phyloP scores from a whole-genome alignment of 2,329 filamentous ascomycete genomes.

The Sporothrix globosa region DNA sequence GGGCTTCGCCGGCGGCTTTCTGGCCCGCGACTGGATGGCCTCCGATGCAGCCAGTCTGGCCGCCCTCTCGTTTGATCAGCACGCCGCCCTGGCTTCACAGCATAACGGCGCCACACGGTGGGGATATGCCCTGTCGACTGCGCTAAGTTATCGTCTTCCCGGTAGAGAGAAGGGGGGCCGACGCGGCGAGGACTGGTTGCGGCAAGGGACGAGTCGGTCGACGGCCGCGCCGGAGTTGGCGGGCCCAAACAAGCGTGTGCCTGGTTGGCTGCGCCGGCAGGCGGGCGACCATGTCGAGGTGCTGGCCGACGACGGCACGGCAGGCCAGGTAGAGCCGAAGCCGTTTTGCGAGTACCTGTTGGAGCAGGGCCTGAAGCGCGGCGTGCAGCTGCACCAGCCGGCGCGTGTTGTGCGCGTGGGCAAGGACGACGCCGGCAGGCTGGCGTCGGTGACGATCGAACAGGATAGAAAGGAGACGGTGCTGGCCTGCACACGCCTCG shows the following conservation, averaged over 20 bases:
- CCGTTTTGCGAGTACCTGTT: conserved; percentile 69
- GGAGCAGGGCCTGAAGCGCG: conserved; percentile 57
- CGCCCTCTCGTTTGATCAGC: conserved; percentile 69
- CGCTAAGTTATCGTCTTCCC: conserved; percentile 54
- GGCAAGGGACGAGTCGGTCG: conserved; percentile 45
- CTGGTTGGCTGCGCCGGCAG: conserved; percentile 62
- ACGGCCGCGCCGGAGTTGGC: conserved; percentile 40
- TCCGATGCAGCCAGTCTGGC: conserved; percentile 59
- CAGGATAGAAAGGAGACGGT: conserved; percentile 47
- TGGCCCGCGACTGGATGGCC: conserved; percentile 73
- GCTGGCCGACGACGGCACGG: conserved; percentile 63
- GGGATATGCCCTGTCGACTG: conserved; percentile 58
- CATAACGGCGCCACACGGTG: conserved; percentile 60
- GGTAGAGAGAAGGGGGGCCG: not conserved
- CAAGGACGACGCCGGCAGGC: conserved; percentile 53
- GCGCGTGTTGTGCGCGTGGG: conserved; percentile 58
- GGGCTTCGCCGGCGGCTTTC: conserved; percentile 72
- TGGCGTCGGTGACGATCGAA: conserved; percentile 53
- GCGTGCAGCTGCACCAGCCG: conserved; percentile 68
- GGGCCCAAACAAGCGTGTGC: conserved; percentile 39
- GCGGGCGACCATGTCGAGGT: conserved; percentile 61
- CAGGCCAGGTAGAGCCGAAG: conserved; percentile 71
- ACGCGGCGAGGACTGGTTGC: conserved; percentile 66
- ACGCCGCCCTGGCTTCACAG: conserved; percentile 64
- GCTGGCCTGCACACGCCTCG: conserved; percentile 65